Evolutionary conservation across 345 rosid genomes (phyloP), one percentile per base, ranked within the genome.

Genomic region (Gossypioides kirkii): DNA sequence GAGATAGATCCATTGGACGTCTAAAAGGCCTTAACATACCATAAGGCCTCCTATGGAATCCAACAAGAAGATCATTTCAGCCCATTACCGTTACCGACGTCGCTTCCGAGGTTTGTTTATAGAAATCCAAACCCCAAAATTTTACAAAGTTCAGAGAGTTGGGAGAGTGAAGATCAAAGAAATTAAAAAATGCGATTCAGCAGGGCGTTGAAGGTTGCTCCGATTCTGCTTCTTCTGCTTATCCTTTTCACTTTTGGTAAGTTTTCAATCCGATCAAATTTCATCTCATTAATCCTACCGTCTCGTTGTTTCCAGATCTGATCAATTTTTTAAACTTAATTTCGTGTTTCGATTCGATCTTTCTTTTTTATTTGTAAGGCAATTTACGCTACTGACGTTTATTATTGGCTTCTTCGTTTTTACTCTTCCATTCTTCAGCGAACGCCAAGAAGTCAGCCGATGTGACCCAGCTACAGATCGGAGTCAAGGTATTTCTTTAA

Each of bases 391-490:
- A 4, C 45, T 32, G 16, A 2, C 6, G 12, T 36, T 17, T 0
- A 18, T 38, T 20, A 43, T 1, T 49, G 47, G 38, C 23, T 62
- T 25, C 23, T 3, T 69, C 41, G 14, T 50, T 25, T 0, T 32
- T 9, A 0, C 60, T 1, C n/a, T 47, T 68, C 3, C 26, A 70
- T 54, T 53, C 49, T 36, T 50, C 83, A 94, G 98, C 78, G 49
- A 62, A 77, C 64, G 93, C 90, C 43, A 91, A 86, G 85, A 89
- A 84, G 26, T 88, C 92, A 3, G 87, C 79, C 54, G 97, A 91
- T 76, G 96, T 94, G 20, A 89, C 88, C 18, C 88, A 90, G 81
- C 77, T 94, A 45, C 98, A 94, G 83, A 90, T 94, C 84, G 98
- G 98, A 36, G 92, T 94, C 52, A 94, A 87, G 98, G 98, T 91